A percentile compares a stretch with the other conserved stretches of the same genome.
These are phyloP conservation scores for Neltuma alba DNA, from an alignment of 306 rosid species.

Conservation along the genomic window DNA sequence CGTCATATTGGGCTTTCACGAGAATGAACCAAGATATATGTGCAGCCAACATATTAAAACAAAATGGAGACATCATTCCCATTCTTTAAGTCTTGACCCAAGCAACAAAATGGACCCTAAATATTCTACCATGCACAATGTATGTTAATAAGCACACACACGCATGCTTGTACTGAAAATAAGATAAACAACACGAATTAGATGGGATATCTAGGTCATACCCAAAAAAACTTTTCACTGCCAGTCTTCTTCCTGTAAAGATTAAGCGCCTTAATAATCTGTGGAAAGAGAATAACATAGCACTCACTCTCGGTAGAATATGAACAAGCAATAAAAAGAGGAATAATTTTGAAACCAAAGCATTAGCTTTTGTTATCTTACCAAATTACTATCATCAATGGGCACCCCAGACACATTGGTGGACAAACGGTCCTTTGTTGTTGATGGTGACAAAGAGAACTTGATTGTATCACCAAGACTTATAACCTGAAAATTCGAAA, in stretches of 20 bases:
- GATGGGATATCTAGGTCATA: conserved; percentile 40
- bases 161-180: background rate
- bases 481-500: conserved; percentile 66
- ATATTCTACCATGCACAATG: background rate
- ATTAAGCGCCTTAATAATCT: conserved; percentile 97
- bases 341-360: conserved; percentile 8
- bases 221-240: conserved; percentile 84
- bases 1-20: background rate
- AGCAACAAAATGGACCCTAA: background rate
- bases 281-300: conserved; percentile 36
- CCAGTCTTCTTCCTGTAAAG: conserved; percentile 94
- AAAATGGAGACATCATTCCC: background rate
- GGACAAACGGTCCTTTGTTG: conserved; percentile 69
- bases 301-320: conserved; percentile 19
- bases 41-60: background rate
- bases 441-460: conserved; percentile 90
- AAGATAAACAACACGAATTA: background rate
- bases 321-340: background rate
- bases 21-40: background rate
- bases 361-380: conserved; percentile 32
- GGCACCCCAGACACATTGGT: conserved; percentile 94
- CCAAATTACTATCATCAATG: conserved; percentile 89
- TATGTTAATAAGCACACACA: conserved; percentile 3
- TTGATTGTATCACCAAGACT: conserved; percentile 91
- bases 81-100: background rate